Evolutionary conservation across 371 early-diverging fungal species (phyloP).

Genomic region (Chytridiales sp.): DNA sequence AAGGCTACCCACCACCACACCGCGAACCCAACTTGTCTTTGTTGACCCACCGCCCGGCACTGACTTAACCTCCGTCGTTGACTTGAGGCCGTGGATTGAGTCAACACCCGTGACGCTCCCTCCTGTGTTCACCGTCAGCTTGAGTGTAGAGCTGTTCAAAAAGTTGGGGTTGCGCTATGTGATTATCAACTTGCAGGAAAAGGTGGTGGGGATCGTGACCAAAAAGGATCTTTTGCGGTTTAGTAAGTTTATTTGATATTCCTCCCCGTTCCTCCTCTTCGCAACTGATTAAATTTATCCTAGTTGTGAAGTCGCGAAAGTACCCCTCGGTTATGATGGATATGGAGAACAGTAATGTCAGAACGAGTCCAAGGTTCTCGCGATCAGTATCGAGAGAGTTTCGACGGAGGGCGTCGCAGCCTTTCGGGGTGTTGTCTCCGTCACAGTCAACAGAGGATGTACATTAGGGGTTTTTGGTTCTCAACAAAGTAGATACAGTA

Average conservation of each 20-base stretch:
- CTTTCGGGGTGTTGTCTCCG: too few relatives aligned
- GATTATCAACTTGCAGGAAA: slow-evolving; percentile 28
- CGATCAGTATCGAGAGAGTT: too few relatives aligned
- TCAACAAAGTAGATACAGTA: too few relatives aligned
- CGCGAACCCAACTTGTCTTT: slow-evolving; percentile 15
- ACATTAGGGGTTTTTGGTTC: too few relatives aligned
- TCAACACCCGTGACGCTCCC: slow-evolving; percentile 63
- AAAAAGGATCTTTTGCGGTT: slow-evolving; percentile 42
- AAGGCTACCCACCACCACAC: slow-evolving; percentile 17
- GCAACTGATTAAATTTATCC: background rate
- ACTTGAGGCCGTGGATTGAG: slow-evolving; percentile 78
- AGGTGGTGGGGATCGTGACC: slow-evolving; percentile 38
- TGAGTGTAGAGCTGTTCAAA: slow-evolving; percentile 82
- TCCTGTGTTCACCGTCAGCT: slow-evolving; percentile 75
- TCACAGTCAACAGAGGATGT: too few relatives aligned
- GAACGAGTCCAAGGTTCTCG: too few relatives aligned
- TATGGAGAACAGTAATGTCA: too few relatives aligned
- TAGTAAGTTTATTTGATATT: slow-evolving; percentile 16
- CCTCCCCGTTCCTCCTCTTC: background rate
- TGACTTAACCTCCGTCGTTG: slow-evolving; percentile 74
- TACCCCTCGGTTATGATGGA: too few relatives aligned
- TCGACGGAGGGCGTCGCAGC: too few relatives aligned
- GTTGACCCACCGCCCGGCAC: slow-evolving; percentile 10
- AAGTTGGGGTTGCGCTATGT: slow-evolving; percentile 69
- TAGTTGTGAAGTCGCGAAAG: too few relatives aligned